Conservation (phyloP, 179 eudicot species). For the Amaranthus tricolor region DNA sequence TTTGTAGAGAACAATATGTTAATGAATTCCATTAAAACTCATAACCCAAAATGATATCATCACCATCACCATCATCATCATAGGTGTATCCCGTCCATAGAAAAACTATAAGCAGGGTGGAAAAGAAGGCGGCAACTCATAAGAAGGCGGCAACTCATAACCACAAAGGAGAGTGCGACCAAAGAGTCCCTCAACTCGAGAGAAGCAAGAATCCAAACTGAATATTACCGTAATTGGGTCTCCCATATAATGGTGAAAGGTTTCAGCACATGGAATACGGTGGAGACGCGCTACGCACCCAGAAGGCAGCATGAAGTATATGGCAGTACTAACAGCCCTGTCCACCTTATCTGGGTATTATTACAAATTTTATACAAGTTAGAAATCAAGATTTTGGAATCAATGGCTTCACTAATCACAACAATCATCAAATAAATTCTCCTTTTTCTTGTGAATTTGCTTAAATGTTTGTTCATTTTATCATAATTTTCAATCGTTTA, state of each 20-base stretch:
- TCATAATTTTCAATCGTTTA: no score
- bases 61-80: neutral
- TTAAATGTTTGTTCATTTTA: no score
- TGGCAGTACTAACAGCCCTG: constrained; percentile 69
- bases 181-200: no score
- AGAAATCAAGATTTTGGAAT: neutral
- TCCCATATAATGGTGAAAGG: constrained; percentile 76
- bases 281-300: constrained; percentile 71
- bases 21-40: neutral
- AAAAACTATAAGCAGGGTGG: no score
- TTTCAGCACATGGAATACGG: constrained; percentile 82
- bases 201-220: neutral
- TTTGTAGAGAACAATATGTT: neutral
- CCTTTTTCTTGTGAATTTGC: neutral
- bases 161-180: no score
- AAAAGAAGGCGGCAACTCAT: no score
- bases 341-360: constrained; percentile 72
- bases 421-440: neutral
- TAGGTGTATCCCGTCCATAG: neutral
- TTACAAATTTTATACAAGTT: neutral
- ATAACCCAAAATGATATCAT: neutral
- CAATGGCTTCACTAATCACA: neutral
- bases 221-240: constrained; percentile 60
- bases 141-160: no score
- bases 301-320: constrained; percentile 76